Conservation (phyloP, 148 eudicot species). For the Limonium bicolor region DNA sequence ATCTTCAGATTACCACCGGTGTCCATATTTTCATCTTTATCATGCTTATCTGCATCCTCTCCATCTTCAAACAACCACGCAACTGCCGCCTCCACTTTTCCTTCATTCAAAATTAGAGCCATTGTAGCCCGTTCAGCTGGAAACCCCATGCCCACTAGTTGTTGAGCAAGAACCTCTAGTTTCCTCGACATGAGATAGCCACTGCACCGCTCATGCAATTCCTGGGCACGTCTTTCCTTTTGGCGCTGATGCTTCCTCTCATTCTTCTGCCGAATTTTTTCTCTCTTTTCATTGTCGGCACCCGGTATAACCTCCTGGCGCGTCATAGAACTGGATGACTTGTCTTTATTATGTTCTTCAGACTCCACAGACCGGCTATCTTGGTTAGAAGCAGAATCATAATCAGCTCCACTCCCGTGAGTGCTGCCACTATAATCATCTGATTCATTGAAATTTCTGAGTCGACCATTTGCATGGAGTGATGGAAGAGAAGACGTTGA, state of each 20-base stretch:
- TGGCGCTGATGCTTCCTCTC: constrained; percentile 98
- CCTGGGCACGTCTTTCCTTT: constrained; percentile 91
- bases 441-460: constrained; percentile 71
- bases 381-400: constrained; percentile 71
- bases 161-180: constrained; percentile 76
- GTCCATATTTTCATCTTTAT: constrained; percentile 41
- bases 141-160: constrained; percentile 91
- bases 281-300: constrained; percentile 80
- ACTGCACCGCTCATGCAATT: constrained; percentile 79
- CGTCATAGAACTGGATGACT: constrained; percentile 17
- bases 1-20: constrained; percentile 64
- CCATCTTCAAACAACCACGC: constrained; percentile 74
- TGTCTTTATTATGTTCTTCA: constrained; percentile 91
- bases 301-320: constrained; percentile 66
- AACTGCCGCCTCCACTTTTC: constrained; percentile 72
- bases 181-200: constrained; percentile 97
- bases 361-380: constrained; percentile 94
- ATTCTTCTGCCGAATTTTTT: constrained; percentile 85
- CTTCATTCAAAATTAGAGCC: constrained; percentile 88
- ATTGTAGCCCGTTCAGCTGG: constrained; percentile 78
- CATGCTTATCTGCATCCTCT: constrained; percentile 43
- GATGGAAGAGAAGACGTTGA: constrained; percentile 31
- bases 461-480: constrained; percentile 63
- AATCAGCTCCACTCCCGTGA: constrained; percentile 46
- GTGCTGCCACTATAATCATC: constrained; percentile 64